Base-by-base conservation (phyloP, 305 asterid species). In the Stenogyne calaminthoides region DNA sequence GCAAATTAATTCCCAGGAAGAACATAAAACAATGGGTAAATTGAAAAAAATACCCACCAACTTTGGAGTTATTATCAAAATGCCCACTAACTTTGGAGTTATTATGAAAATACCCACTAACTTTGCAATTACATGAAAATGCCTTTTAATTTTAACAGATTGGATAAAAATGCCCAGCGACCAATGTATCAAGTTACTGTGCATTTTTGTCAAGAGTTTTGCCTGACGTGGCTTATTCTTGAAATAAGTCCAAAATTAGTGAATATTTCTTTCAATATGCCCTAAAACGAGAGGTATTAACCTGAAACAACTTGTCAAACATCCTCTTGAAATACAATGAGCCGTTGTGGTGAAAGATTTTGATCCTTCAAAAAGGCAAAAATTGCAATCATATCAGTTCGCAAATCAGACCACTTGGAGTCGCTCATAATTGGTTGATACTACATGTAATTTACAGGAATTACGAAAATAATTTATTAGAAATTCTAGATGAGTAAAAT, bases 251-350 rank as follows among this genome's bases (percentile, higher is more conserved):
- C 29, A 25, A 25, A 25, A 25, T 25, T 25, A 25, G 29, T 25
- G 29, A 3, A 25, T 25, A 25, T 25, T 25, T 25, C 29, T 25
- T 25, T 25, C 3, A 22, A 25, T 25, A 25, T 25, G 29, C 29
- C 3, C 3, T 2, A 1, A 25, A 57, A 63, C 44, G 64, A 81
- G 67, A 75, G 80, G 54, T 67, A 67, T 76, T 84, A 51, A 92
- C 99, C 98, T 95, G 99, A 73, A 81, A 92, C 84, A 95, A 79
- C 86, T 85, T 95, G 85, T 83, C 93, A 75, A 86, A 88, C 96
- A 87, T 88, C 88, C 80, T 90, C 91, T 95, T 89, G 97, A 90
- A 92, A 80, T 67, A 89, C 83, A 87, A 80, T 27, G 95, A 77
- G 72, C 99, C 99, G 70, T 95, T 84, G 87, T 84, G 88, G 83